A percentile compares a stretch with the other conserved stretches of the same genome.
phyloP scores from a whole-genome alignment of 371 early-diverging fungal species.

The Zychaea mexicana region DNA sequence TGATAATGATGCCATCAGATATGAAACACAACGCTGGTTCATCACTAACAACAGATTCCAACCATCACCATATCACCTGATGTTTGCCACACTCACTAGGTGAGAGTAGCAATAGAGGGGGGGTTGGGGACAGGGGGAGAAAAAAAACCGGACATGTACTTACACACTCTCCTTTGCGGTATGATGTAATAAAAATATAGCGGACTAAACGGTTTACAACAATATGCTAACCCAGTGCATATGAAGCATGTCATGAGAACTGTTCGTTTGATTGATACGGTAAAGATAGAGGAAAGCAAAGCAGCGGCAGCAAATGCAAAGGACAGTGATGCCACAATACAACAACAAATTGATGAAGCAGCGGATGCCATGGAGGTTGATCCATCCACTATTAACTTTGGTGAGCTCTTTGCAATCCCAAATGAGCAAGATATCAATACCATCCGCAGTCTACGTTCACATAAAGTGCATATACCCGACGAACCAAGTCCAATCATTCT shows the following conservation, averaged over 20 bases:
- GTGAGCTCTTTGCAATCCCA: background rate
- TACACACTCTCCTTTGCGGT: no score
- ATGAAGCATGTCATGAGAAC: conserved; percentile 54
- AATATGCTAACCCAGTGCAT: conserved; percentile 10
- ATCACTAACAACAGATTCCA: conserved; percentile 36
- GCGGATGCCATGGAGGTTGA: conserved; percentile 1
- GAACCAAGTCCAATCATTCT: conserved; percentile 32
- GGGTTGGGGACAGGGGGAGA: background rate
- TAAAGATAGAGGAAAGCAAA: conserved; percentile 1
- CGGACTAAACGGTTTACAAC: conserved; percentile 27
- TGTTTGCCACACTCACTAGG: background rate
- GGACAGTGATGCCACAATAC: background rate
- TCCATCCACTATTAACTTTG: background rate
- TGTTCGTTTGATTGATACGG: conserved; percentile 47
- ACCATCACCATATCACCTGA: conserved; percentile 59
- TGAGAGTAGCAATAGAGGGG: background rate
- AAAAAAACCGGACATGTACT: no score
- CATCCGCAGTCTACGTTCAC: background rate
- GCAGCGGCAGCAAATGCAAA: no score
- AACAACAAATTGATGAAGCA: background rate
- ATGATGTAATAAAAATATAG: background rate
- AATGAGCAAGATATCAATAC: background rate
- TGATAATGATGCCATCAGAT: conserved; percentile 34
- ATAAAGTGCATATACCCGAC: background rate
- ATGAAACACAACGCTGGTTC: conserved; percentile 54